A percentile compares a stretch with the other conserved stretches of the same genome.
Evolutionary conservation across 2,329 filamentous ascomycete genomes (phyloP).

Genomic region (Trichoderma koningiopsis): DNA sequence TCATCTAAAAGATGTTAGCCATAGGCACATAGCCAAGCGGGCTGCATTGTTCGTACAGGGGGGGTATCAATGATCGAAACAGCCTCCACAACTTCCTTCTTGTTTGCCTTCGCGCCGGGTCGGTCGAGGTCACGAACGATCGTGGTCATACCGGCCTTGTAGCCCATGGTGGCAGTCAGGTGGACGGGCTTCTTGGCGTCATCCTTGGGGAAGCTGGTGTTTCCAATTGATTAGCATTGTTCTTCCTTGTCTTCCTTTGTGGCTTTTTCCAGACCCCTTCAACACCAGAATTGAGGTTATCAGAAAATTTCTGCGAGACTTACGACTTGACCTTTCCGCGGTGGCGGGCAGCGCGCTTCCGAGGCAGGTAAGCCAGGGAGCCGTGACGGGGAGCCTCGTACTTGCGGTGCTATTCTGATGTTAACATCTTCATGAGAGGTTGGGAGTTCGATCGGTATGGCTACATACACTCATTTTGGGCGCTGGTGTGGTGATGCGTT

Average conservation of each 20-base stretch:
- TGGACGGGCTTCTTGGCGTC: constrained; percentile 99
- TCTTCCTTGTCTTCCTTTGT: neutral
- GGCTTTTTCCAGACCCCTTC: neutral
- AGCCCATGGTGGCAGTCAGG: constrained; percentile 96
- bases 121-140: constrained; percentile 99
- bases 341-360: constrained; percentile 93
- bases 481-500: constrained; percentile 42
- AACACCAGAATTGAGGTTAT: neutral
- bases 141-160: constrained; percentile 99
- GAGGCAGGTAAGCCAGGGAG: constrained; percentile 82
- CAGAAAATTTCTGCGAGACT: constrained; percentile 39
- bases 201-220: constrained; percentile 95
- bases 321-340: constrained; percentile 98
- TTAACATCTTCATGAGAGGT: constrained; percentile 24
- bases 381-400: constrained; percentile 91
- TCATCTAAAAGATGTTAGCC: constrained; percentile 84
- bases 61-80: constrained; percentile 88
- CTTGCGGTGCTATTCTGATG: constrained; percentile 54
- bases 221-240: constrained; percentile 34
- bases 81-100: constrained; percentile 95
- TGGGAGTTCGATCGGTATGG: neutral
- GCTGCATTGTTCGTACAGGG: constrained; percentile 89
- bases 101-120: constrained; percentile 98
- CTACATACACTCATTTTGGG: constrained; percentile 47
- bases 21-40: constrained; percentile 75